phyloP scores from a whole-genome alignment of 2,329 filamentous ascomycete species.

The Furcasterigmium furcatum region DNA sequence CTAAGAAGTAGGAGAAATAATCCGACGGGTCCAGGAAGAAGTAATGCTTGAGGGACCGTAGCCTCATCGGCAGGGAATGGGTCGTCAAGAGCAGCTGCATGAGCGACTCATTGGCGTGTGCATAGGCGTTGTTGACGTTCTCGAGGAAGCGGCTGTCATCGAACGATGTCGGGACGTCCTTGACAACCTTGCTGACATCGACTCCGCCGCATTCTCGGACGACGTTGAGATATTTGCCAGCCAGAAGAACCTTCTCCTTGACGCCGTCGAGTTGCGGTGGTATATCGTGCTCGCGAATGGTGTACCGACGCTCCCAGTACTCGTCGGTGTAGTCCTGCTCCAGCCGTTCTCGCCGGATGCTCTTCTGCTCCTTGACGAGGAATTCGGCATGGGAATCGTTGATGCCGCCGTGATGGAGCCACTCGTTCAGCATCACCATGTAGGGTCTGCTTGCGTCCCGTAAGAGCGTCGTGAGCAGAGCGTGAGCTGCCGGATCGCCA shows the following conservation, averaged over 20 bases:
- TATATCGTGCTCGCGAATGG: conserved; percentile 84
- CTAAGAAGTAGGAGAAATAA: conserved; percentile 97
- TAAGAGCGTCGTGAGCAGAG: conserved; percentile 76
- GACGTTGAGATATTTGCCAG: conserved; percentile 97
- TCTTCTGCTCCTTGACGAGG: conserved; percentile 91
- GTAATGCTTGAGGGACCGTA: conserved; percentile 94
- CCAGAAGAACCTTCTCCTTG: conserved; percentile 90
- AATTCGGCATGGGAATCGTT: conserved; percentile 94
- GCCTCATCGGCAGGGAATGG: conserved; percentile 80
- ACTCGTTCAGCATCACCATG: conserved; percentile 98
- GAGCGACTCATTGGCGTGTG: conserved; percentile 90
- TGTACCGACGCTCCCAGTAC: conserved; percentile 98
- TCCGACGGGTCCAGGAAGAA: conserved; percentile 98
- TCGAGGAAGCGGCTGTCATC: conserved; percentile 90
- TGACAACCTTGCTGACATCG: conserved; percentile 83
- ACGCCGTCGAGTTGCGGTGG: conserved; percentile 88
- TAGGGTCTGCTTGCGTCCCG: conserved; percentile 90
- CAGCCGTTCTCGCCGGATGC: conserved; percentile 83
- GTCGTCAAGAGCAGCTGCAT: conserved; percentile 89
- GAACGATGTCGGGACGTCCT: conserved; percentile 87
- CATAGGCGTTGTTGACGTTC: conserved; percentile 93
- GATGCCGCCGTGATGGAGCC: conserved; percentile 94
- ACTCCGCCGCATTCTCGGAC: conserved; percentile 96
- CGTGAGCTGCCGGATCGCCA: conserved; percentile 84
- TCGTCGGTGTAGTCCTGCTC: conserved; percentile 98